phyloP scores from a whole-genome alignment of 768 basidiomycete genomes.

The Tephrocybe sp. region DNA sequence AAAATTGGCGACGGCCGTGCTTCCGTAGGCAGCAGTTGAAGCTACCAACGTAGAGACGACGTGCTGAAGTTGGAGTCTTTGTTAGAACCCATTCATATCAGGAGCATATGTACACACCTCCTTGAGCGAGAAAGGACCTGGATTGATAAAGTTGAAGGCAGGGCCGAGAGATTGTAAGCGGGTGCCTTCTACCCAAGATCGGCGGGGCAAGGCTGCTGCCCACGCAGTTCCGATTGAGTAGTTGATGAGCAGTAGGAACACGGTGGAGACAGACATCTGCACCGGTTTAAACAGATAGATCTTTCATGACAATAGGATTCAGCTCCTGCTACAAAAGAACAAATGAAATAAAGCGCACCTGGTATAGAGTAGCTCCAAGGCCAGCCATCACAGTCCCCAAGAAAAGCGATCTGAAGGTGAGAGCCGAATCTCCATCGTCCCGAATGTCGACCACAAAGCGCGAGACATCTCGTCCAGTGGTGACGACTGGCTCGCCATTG shows the following conservation, averaged over 20 bases:
- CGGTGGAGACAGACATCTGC: constrained; percentile 48
- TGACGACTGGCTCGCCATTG: constrained; percentile 43
- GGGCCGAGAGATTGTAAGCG: constrained; percentile 39
- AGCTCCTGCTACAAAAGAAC: not conserved
- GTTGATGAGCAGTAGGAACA: constrained; percentile 56
- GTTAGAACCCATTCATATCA: not conserved
- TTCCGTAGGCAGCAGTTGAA: constrained; percentile 54
- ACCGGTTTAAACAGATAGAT: constrained; percentile 64
- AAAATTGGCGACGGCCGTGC: constrained; percentile 58
- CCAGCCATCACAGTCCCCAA: constrained; percentile 60
- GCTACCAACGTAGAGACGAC: constrained; percentile 57
- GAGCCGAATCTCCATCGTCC: constrained; percentile 56
- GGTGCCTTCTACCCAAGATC: constrained; percentile 43
- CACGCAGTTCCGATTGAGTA: constrained; percentile 53
- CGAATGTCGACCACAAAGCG: constrained; percentile 54
- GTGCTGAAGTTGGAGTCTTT: constrained; percentile 41
- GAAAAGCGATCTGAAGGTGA: constrained; percentile 56
- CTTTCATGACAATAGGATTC: constrained; percentile 24
- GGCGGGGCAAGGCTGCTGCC: constrained; percentile 45
- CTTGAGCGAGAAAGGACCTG: constrained; percentile 56
- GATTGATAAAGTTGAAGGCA: constrained; percentile 51
- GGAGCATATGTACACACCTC: constrained; percentile 40
- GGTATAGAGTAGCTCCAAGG: constrained; percentile 55
- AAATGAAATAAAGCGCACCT: constrained; percentile 36
- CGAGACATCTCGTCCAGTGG: constrained; percentile 50